A percentile compares a stretch with the other conserved stretches of the same genome.
These are phyloP conservation scores for Pseudodiploospora longispora DNA, from an alignment of 2,329 filamentous ascomycete species.

Conservation along the genomic window DNA sequence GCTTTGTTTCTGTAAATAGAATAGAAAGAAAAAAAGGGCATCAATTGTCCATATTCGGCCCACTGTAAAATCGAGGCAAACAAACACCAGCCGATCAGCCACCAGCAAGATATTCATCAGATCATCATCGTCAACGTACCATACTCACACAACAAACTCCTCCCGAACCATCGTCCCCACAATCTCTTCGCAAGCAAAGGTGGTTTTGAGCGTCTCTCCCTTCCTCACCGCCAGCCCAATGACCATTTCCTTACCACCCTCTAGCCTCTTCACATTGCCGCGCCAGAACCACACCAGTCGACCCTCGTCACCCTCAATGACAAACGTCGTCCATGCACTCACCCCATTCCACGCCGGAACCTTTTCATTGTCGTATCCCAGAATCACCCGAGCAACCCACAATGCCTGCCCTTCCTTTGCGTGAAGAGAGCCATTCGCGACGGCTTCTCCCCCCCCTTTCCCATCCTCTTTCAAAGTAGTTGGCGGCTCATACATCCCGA, in stretches of 20 bases:
- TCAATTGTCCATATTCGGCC: too few species aligned
- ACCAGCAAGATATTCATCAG: too few species aligned
- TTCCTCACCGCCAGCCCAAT: constrained; percentile 43
- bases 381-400: constrained; percentile 49
- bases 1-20: too few species aligned
- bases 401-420: neutral
- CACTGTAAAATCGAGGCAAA: too few species aligned
- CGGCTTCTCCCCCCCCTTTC: neutral
- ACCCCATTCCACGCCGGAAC: constrained; percentile 56
- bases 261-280: constrained; percentile 56
- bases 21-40: too few species aligned
- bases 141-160: constrained; percentile 7
- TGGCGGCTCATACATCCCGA: constrained; percentile 10
- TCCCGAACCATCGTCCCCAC: constrained; percentile 46
- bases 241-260: constrained; percentile 46
- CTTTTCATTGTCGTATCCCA: constrained; percentile 63
- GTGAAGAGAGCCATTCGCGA: too few species aligned
- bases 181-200: constrained; percentile 80
- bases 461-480: neutral
- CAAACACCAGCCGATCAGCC: too few species aligned
- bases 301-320: constrained; percentile 51
- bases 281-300: constrained; percentile 59
- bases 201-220: constrained; percentile 51
- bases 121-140: neutral
- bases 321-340: constrained; percentile 61